Evolutionary conservation across 345 rosid species (phyloP).

Genomic region (Noccaea bulbosa): DNA sequence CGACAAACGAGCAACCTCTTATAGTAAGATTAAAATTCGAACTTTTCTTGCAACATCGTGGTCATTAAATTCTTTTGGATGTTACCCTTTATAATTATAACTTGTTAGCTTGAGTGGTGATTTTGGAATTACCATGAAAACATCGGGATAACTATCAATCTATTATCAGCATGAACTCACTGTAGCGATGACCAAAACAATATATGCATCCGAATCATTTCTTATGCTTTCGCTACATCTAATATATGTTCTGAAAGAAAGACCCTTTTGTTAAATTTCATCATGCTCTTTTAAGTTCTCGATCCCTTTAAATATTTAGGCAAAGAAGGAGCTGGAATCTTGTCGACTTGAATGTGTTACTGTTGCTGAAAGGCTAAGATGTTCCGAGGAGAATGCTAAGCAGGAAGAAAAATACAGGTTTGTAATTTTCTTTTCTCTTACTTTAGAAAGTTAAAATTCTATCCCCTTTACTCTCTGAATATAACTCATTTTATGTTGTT

Average conservation of each 20-base stretch:
- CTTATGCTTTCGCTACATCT: slow-evolving; percentile 6
- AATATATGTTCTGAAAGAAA: slow-evolving; percentile 5
- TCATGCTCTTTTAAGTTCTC: slow-evolving; percentile 22
- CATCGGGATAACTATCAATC: slow-evolving; percentile 9
- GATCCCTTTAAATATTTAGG: slow-evolving; percentile 45
- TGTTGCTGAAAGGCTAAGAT: slow-evolving; percentile 53
- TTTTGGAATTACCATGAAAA: slow-evolving; percentile 24
- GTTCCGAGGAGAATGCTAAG: slow-evolving; percentile 51
- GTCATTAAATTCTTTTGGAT: slow-evolving; percentile 1
- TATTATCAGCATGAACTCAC: slow-evolving; percentile 18
- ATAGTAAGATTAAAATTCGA: background rate
- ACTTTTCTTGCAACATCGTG: slow-evolving; percentile 19
- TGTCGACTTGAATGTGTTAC: slow-evolving; percentile 58
- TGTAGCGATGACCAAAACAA: background rate
- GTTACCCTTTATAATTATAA: slow-evolving; percentile 19
- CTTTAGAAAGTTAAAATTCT: slow-evolving; percentile 3
- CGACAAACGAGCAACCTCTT: slow-evolving; percentile 23
- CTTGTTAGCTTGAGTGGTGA: slow-evolving; percentile 17
- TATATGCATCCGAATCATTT: slow-evolving; percentile 13
- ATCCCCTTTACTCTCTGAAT: background rate
- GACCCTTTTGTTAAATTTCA: slow-evolving; percentile 11
- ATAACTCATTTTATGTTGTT: slow-evolving; percentile 26
- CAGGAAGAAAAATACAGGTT: slow-evolving; percentile 68
- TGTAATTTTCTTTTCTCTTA: slow-evolving; percentile 20
- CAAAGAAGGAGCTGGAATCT: slow-evolving; percentile 56